Conservation (phyloP, 352 stramenopile species). For the Phytophthora vignae region DNA sequence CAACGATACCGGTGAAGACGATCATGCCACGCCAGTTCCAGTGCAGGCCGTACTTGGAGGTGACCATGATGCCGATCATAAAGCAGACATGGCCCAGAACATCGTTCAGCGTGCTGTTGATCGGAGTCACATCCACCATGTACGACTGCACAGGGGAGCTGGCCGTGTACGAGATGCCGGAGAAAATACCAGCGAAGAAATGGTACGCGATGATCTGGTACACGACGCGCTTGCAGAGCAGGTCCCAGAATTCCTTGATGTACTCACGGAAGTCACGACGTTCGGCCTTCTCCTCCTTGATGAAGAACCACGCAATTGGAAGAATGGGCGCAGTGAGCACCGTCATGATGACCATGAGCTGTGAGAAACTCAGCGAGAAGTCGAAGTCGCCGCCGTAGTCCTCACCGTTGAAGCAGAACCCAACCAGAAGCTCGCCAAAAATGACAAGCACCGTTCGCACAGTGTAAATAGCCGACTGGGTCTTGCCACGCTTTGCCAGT, state of each 20-base stretch:
- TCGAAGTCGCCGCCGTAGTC: slow-evolving; percentile 53
- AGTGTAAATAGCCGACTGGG: slow-evolving; percentile 45
- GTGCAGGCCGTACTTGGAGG: slow-evolving; percentile 41
- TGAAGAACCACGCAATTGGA: slow-evolving; percentile 45
- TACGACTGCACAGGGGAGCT: slow-evolving; percentile 37
- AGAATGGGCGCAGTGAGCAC: slow-evolving; percentile 26
- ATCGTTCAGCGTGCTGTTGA: slow-evolving; percentile 42
- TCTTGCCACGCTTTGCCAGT: slow-evolving; percentile 48
- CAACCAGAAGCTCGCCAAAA: slow-evolving; percentile 41
- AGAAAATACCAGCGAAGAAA: slow-evolving; percentile 52
- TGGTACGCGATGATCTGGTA: slow-evolving; percentile 52
- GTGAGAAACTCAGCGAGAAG: slow-evolving; percentile 39
- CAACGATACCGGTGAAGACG: slow-evolving; percentile 29
- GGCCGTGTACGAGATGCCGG: slow-evolving; percentile 40
- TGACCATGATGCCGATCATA: slow-evolving; percentile 36
- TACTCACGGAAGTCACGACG: slow-evolving; percentile 35
- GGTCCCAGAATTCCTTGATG: slow-evolving; percentile 40
- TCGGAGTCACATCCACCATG: slow-evolving; percentile 38
- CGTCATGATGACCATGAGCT: slow-evolving; percentile 53
- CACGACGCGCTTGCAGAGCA: slow-evolving; percentile 47
- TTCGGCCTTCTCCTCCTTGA: slow-evolving; percentile 36
- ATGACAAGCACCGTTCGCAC: slow-evolving; percentile 38
- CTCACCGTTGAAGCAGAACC: slow-evolving; percentile 58
- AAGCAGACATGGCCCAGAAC: slow-evolving; percentile 39
- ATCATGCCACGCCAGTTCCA: slow-evolving; percentile 52